These are phyloP conservation scores for Sordaria brevicollis DNA, from an alignment of 495 filamentous ascomycete species.

Conservation along the genomic window DNA sequence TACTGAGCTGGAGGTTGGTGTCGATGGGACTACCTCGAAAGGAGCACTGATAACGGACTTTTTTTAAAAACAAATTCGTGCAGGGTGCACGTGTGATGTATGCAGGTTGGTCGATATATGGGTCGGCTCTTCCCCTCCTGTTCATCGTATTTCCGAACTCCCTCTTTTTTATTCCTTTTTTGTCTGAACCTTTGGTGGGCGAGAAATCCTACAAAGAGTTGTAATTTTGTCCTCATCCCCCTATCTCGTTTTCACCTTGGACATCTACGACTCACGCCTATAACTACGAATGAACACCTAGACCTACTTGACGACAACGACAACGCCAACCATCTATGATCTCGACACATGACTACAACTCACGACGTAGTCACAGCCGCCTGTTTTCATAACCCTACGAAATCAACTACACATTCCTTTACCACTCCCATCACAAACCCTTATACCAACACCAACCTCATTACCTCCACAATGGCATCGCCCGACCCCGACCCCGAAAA, in stretches of 20 bases:
- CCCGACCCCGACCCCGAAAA: constrained; percentile 7
- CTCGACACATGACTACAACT: background rate
- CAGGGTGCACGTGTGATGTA: too few relatives aligned
- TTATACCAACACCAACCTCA: background rate
- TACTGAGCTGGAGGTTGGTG: background rate
- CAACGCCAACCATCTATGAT: background rate
- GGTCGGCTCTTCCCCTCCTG: background rate
- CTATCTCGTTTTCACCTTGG: background rate
- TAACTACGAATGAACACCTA: too few relatives aligned
- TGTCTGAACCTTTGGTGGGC: background rate
- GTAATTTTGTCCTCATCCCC: background rate
- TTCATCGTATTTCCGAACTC: background rate
- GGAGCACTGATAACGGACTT: background rate
- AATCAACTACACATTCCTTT: background rate
- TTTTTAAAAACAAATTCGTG: background rate
- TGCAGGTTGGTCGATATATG: background rate
- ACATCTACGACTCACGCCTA: too few relatives aligned
- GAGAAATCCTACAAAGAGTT: background rate
- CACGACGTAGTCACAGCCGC: background rate
- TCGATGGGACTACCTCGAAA: background rate
- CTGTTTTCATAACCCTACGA: background rate
- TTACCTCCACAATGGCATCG: background rate
- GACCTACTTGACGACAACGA: background rate
- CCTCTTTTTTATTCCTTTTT: background rate
- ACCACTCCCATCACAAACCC: background rate